Base-by-base conservation (phyloP, 345 rosid genomes). In the Pistacia integerrima region DNA sequence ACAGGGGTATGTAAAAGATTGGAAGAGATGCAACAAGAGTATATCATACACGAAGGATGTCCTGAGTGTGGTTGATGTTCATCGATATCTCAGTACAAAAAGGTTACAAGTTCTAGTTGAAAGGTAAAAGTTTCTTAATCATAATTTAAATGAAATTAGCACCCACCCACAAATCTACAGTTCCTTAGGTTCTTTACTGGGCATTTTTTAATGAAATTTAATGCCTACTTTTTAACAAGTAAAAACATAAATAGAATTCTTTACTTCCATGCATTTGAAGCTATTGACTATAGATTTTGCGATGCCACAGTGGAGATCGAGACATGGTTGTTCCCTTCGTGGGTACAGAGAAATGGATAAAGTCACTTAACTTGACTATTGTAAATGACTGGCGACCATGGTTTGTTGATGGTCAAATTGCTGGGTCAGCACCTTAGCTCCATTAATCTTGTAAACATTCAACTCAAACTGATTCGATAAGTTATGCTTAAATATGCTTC, bases 21-120 rank as follows among this genome's bases (percentile, higher is more conserved):
- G 86, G 86, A 25, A 17, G n/a, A 77, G 81, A 55, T 83, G 86
- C 77, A 83, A 83, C 65, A n/a, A 71, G 68, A 77, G 72, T 28
- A 58, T 83, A 57, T 55, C 74, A 52, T 80, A 80, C 72, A 77
- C 74, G 8, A 20, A 69, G 36, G 79, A 83, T 55, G 76, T 80
- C 28, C 1, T 1, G 10, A 83, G 77, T 59, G 84, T 80, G 46
- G 72, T 83, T 14, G 75, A 80, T 8, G 44, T 56, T 28, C 81
- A 80, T 17, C 75, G 68, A 46, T 77, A 70, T 74, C 83, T 83
- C 64, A 77, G 72, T n/a, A 46, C 33, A 20, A 56, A 52, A 64
- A 77, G 77, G 2, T 41, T 80, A 59, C 77, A 70, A 60, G 75
- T 74, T 46, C 69, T 83, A 16, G 65, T 83, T 17, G 74, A 80